Evolutionary conservation across 345 rosid species (phyloP).

Genomic region (Gossypium ekmanianum): DNA sequence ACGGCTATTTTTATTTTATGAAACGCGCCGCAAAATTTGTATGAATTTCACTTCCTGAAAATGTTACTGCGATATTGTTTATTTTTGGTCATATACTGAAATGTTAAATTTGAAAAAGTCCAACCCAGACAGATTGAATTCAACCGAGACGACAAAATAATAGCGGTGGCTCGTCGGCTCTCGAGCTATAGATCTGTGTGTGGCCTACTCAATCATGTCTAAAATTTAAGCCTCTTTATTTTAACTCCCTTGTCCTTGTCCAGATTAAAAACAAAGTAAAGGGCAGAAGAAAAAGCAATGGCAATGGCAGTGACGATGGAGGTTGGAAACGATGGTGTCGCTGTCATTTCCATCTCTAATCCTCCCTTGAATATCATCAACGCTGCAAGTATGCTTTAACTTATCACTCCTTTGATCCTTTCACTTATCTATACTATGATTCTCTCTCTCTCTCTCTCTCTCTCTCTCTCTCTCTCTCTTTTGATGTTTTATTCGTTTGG

Average conservation of each 20-base stretch:
- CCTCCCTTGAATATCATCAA: slow-evolving; percentile 90
- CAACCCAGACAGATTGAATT: not conserved
- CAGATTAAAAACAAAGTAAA: not conserved
- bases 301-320: slow-evolving; percentile 54
- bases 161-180: not conserved
- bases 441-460: not conserved
- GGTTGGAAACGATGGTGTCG: slow-evolving; percentile 82
- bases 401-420: not conserved
- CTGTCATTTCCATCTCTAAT: slow-evolving; percentile 68
- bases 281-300: slow-evolving; percentile 1
- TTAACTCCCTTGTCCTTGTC: not conserved
- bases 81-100: too few relatives aligned
- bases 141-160: not conserved
- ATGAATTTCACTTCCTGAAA: too few relatives aligned
- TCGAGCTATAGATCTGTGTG: not conserved
- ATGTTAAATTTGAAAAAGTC: too few relatives aligned
- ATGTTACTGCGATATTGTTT: too few relatives aligned
- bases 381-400: slow-evolving; percentile 43
- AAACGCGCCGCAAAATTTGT: too few relatives aligned
- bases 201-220: not conserved
- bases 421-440: not conserved
- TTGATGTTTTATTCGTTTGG: not conserved
- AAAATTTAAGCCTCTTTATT: not conserved
- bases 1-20: too few relatives aligned
- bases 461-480: not conserved